phyloP scores from a whole-genome alignment of 2,329 filamentous ascomycete species.

The Nothomitra cinnamomea region DNA sequence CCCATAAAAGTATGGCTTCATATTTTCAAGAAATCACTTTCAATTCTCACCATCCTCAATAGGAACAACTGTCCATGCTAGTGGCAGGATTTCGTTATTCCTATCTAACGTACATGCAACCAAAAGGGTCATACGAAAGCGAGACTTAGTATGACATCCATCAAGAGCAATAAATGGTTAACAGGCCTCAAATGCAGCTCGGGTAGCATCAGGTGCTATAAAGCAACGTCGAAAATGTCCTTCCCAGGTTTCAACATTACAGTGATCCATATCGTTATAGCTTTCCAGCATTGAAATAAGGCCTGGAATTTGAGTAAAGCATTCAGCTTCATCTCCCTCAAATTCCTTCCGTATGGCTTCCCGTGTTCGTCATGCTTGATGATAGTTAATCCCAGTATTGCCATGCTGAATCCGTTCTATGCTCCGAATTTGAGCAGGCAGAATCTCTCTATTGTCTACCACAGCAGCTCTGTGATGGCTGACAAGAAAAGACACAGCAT shows the following conservation, averaged over 20 bases:
- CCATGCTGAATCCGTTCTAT: not conserved
- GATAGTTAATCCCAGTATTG: too few species aligned
- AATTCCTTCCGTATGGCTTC: too few species aligned
- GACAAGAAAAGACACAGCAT: not conserved
- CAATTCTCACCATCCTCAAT: not conserved
- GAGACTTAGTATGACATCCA: not conserved
- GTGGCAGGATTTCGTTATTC: too few species aligned
- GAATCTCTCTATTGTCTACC: not conserved
- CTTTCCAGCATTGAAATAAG: not conserved
- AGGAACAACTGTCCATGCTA: not conserved
- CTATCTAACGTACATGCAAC: too few species aligned
- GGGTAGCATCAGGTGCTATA: not conserved
- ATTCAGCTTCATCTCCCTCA: too few species aligned
- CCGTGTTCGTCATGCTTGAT: too few species aligned
- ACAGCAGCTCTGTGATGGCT: not conserved
- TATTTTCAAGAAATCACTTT: not conserved
- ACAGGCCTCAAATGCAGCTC: too few species aligned
- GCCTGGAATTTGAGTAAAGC: too few species aligned
- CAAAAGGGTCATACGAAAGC: not conserved
- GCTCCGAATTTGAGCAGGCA: not conserved
- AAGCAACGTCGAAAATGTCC: not conserved
- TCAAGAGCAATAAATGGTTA: not conserved
- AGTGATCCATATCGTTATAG: not conserved
- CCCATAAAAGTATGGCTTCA: too few species aligned
- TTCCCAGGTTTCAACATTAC: not conserved